These are phyloP conservation scores for Leishmania lainsoni DNA, from an alignment of 208 protist genomes.

Conservation along the genomic window DNA sequence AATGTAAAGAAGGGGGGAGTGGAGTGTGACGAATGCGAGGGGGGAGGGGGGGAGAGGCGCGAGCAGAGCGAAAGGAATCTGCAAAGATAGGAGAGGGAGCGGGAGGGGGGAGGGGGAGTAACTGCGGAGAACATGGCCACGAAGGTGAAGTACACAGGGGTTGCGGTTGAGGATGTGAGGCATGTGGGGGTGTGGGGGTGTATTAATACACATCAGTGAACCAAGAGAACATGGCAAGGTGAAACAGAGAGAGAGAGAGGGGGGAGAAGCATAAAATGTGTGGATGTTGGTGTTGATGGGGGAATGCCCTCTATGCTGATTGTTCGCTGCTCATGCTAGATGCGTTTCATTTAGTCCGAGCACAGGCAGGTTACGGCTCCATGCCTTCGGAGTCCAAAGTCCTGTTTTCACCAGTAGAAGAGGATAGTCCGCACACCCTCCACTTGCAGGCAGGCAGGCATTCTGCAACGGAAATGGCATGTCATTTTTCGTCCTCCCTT, in stretches of 20 bases:
- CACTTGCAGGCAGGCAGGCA: background rate
- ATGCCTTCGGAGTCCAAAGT: background rate
- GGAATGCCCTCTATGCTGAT: background rate
- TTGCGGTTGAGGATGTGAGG: background rate
- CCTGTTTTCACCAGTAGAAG: background rate
- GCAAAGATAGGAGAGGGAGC: background rate
- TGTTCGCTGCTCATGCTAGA: background rate
- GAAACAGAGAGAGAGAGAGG: too few species aligned
- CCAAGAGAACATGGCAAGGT: background rate
- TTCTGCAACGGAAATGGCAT: background rate
- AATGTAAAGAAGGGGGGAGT: constrained; percentile 21
- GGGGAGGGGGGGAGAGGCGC: background rate
- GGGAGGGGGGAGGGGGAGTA: background rate
- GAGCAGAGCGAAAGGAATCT: background rate
- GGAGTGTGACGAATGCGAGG: background rate
- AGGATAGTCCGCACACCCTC: background rate
- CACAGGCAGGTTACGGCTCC: background rate
- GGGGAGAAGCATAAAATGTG: background rate
- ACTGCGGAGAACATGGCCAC: background rate
- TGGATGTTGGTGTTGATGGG: background rate
- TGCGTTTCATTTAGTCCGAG: background rate
- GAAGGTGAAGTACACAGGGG: background rate
- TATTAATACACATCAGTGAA: background rate
- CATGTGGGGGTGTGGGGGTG: background rate
- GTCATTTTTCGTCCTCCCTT: background rate